These are phyloP conservation scores for Arthrobotrys musiformis DNA, from an alignment of 2,329 filamentous ascomycete species.

Conservation along the genomic window DNA sequence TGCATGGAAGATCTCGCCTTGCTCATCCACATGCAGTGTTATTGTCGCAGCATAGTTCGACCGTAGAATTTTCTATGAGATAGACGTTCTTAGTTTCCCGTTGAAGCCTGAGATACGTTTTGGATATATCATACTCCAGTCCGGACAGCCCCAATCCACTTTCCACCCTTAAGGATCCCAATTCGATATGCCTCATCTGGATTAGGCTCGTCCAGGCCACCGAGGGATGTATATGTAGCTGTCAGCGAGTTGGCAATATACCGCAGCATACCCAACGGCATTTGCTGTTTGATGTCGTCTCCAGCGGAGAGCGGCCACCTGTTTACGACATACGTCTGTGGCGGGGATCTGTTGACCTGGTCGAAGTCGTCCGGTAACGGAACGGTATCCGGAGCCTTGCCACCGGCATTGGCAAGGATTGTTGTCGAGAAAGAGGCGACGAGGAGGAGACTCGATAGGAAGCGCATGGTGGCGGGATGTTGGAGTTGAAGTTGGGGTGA, in stretches of 20 bases:
- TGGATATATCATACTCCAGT: slow-evolving; percentile 29
- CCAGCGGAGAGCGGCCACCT: slow-evolving; percentile 45
- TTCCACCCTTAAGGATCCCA: slow-evolving; percentile 36
- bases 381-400: slow-evolving; percentile 18
- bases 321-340: slow-evolving; percentile 37
- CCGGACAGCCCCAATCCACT: slow-evolving; percentile 43
- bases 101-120: not conserved
- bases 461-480: slow-evolving; percentile 40
- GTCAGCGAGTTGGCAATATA: slow-evolving; percentile 26
- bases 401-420: slow-evolving; percentile 6
- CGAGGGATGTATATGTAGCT: slow-evolving; percentile 33
- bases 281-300: slow-evolving; percentile 8
- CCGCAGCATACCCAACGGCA: slow-evolving; percentile 47
- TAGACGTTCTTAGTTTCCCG: not conserved
- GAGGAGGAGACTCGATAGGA: slow-evolving; percentile 30
- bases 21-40: slow-evolving; percentile 49
- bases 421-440: slow-evolving; percentile 28
- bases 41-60: slow-evolving; percentile 23
- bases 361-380: slow-evolving; percentile 49
- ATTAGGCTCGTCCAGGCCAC: not conserved
- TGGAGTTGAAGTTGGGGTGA: not conserved
- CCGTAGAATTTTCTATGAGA: slow-evolving; percentile 31
- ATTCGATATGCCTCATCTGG: slow-evolving; percentile 24
- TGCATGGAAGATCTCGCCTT: slow-evolving; percentile 44
- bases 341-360: slow-evolving; percentile 43